Percentiles rank a stretch among this genome's conserved stretches.
Evolutionary conservation across 2,329 filamentous ascomycete genomes (phyloP).

Genomic region (Pseudopithomyces chartarum): DNA sequence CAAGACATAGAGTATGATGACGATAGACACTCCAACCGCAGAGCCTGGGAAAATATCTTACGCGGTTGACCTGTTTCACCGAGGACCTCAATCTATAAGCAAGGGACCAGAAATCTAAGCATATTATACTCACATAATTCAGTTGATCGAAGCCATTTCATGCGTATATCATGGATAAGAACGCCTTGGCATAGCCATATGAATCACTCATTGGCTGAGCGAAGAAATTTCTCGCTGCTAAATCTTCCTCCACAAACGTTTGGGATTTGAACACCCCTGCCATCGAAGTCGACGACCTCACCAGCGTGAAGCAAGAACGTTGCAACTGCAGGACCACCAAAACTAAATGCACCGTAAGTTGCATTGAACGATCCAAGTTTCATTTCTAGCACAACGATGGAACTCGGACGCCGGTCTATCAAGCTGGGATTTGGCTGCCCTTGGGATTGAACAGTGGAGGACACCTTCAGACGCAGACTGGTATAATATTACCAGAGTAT

Average conservation of each 20-base stretch:
- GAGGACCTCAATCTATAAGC: slow-evolving; percentile 39
- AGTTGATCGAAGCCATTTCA: slow-evolving; percentile 52
- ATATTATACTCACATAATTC: slow-evolving; percentile 10
- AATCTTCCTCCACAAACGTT: slow-evolving; percentile 26
- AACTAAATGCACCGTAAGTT: slow-evolving; percentile 1
- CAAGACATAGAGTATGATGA: slow-evolving; percentile 44
- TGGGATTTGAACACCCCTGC: slow-evolving; percentile 6
- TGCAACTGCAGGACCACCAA: slow-evolving; percentile 4
- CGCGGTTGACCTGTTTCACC: slow-evolving; percentile 18
- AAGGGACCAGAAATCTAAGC: background rate
- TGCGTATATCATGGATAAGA: slow-evolving; percentile 52
- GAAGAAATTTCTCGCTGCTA: slow-evolving; percentile 29
- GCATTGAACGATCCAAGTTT: slow-evolving; percentile 1
- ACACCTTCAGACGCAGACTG: background rate
- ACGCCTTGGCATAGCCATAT: slow-evolving; percentile 45
- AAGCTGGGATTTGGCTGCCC: slow-evolving; percentile 4
- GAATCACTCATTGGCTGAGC: slow-evolving; percentile 15
- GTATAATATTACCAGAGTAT: slow-evolving; percentile 3
- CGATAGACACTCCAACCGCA: slow-evolving; percentile 10
- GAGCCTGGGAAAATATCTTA: slow-evolving; percentile 13
- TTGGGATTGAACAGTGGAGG: background rate
- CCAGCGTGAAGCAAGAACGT: background rate
- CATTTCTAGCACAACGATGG: slow-evolving; percentile 4
- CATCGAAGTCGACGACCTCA: slow-evolving; percentile 7
- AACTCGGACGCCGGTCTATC: background rate